A percentile compares a stretch with the other conserved stretches of the same genome.
Evolutionary conservation across 2,329 filamentous ascomycete species (phyloP).

Genomic region (Ophiostoma sp.): DNA sequence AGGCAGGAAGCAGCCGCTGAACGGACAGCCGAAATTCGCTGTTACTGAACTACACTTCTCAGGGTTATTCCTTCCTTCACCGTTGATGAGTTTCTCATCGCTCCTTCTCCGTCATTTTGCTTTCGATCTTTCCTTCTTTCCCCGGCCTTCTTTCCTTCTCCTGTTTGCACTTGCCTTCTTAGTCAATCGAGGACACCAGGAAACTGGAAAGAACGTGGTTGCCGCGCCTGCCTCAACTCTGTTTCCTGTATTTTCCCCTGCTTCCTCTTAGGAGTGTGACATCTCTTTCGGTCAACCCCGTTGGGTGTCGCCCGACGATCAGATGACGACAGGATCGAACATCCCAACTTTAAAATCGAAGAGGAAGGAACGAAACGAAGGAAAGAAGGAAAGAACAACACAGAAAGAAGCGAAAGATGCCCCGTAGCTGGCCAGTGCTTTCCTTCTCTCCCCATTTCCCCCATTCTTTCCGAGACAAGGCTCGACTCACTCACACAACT

Average conservation of each 20-base stretch:
- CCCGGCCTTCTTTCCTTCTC: not conserved
- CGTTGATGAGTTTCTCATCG: not conserved
- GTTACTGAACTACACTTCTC: not conserved
- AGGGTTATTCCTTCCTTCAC: not conserved
- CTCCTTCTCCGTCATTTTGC: not conserved
- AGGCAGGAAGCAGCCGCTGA: not conserved
- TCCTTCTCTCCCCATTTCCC: not conserved
- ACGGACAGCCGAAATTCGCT: not conserved
- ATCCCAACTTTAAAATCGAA: not conserved
- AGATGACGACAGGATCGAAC: slow-evolving; percentile 4
- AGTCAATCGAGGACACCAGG: not conserved
- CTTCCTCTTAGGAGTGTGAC: not conserved
- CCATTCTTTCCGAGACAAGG: slow-evolving; percentile 5
- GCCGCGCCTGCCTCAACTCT: not conserved
- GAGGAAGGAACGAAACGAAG: not conserved
- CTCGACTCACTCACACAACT: not conserved
- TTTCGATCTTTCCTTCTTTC: not conserved
- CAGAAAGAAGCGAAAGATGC: not conserved
- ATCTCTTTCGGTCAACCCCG: slow-evolving; percentile 7
- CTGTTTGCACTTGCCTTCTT: not conserved
- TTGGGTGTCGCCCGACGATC: slow-evolving; percentile 12
- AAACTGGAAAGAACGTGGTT: not conserved
- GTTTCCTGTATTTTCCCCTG: too few relatives aligned
- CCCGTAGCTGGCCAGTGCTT: not conserved
- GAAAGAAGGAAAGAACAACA: not conserved